phyloP scores from a whole-genome alignment of 495 filamentous ascomycete genomes.

The Cudoniella acicularis region DNA sequence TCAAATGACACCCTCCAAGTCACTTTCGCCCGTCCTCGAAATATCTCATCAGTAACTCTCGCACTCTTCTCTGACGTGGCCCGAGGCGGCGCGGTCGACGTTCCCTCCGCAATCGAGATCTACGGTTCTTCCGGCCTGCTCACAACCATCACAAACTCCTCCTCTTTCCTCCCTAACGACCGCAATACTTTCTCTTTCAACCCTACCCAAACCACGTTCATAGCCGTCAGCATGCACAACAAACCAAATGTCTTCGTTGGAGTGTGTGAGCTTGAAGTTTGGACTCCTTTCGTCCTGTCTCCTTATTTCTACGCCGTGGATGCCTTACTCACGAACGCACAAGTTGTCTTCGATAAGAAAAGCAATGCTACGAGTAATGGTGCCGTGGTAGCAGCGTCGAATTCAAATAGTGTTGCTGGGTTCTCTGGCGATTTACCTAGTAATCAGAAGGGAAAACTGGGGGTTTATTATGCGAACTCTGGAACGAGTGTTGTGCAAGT shows the following conservation, averaged over 20 bases:
- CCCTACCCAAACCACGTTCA: conserved; percentile 25
- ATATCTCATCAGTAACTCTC: conserved; percentile 35
- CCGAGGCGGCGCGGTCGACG: conserved; percentile 33
- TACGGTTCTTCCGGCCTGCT: conserved; percentile 29
- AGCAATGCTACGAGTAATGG: conserved; percentile 29
- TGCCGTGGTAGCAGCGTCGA: conserved; percentile 30
- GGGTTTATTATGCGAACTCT: conserved; percentile 25
- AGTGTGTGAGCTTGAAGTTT: conserved; percentile 37
- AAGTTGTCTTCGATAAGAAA: conserved; percentile 26
- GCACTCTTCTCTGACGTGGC: conserved; percentile 35
- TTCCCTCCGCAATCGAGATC: conserved; percentile 35
- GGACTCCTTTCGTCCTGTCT: conserved; percentile 24
- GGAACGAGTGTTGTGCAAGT: conserved; percentile 17
- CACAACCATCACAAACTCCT: conserved; percentile 22
- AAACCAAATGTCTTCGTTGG: conserved; percentile 27
- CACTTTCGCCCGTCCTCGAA: conserved; percentile 37
- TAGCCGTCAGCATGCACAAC: conserved; percentile 33
- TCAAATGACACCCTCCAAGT: conserved; percentile 36
- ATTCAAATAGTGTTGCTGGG: conserved; percentile 27
- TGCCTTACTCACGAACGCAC: conserved; percentile 27
- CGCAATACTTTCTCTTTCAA: conserved; percentile 36
- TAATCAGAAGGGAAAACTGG: conserved; percentile 12
- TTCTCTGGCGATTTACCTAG: conserved; percentile 29
- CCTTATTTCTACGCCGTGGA: conserved; percentile 30
- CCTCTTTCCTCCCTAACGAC: conserved; percentile 34